These are phyloP conservation scores for Candida maesae DNA, from an alignment of 805 yeast species.

Conservation along the genomic window DNA sequence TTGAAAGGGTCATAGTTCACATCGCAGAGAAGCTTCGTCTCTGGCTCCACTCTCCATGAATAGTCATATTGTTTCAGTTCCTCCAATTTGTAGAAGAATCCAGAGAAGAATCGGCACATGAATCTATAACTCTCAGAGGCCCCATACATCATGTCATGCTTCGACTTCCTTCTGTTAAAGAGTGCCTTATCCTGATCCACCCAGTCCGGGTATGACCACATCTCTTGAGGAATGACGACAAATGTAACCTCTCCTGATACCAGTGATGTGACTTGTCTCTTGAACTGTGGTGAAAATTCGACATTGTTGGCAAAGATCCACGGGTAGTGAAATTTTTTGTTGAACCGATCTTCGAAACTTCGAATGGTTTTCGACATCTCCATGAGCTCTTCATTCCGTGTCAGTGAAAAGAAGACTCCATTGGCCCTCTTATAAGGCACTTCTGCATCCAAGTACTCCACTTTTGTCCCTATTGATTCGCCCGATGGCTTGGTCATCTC, in stretches of 20 bases:
- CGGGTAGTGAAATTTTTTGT: conserved; percentile 65
- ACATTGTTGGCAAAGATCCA: conserved; percentile 67
- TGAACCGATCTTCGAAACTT: conserved; percentile 76
- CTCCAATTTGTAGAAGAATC: conserved; percentile 49
- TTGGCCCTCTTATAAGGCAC: conserved; percentile 38
- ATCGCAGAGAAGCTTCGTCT: conserved; percentile 52
- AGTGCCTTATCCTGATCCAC: conserved; percentile 36
- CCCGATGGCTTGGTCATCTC: conserved; percentile 8
- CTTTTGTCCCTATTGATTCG: conserved; percentile 6
- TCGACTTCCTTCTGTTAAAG: conserved; percentile 27
- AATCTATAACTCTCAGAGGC: conserved; percentile 48
- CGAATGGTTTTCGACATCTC: conserved; percentile 56
- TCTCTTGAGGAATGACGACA: conserved; percentile 39
- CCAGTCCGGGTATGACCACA: conserved; percentile 45
- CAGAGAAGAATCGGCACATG: conserved; percentile 76
- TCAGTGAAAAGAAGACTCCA: conserved; percentile 57
- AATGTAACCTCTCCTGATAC: conserved; percentile 42
- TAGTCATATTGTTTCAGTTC: conserved; percentile 45
- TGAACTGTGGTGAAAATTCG: conserved; percentile 40
- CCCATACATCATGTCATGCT: conserved; percentile 41
- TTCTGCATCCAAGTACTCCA: conserved; percentile 45
- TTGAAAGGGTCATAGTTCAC: conserved; percentile 50
- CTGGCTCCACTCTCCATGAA: conserved; percentile 62
- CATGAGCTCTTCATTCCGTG: conserved; percentile 10
- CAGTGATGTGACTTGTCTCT: conserved; percentile 26